Conservation (phyloP, 1,284 basidiomycete species). For the Earliella scabrosa region DNA sequence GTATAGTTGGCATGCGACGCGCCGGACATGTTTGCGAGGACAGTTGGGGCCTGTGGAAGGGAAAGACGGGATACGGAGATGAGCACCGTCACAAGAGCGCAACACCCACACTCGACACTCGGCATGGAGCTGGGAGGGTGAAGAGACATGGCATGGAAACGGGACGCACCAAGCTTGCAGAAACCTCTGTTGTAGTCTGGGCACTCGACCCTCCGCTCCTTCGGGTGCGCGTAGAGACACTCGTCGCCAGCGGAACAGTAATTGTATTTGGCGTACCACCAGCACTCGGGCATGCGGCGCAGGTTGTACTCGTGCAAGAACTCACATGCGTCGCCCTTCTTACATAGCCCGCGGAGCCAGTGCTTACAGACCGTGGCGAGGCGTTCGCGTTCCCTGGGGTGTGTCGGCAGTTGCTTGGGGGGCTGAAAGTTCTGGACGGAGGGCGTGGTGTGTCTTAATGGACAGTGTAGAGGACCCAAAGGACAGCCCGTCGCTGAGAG, state of each 20-base stretch:
- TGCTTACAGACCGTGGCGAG: conserved; percentile 98
- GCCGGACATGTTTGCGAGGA: conserved; percentile 90
- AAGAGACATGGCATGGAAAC: neutral
- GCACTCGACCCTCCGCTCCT: conserved; percentile 91
- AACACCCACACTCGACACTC: neutral
- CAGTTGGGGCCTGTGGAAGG: conserved; percentile 76
- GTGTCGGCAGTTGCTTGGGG: conserved; percentile 77
- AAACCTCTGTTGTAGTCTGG: conserved; percentile 97
- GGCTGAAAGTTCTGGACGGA: conserved; percentile 88
- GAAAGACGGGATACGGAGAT: conserved; percentile 11
- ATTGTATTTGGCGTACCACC: conserved; percentile 98
- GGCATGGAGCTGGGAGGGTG: conserved; percentile 32
- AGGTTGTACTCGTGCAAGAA: conserved; percentile 99
- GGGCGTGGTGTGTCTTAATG: conserved; percentile 87
- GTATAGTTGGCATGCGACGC: conserved; percentile 91
- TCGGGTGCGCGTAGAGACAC: conserved; percentile 98
- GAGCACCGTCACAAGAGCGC: conserved; percentile 2
- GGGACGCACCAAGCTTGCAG: conserved; percentile 80
- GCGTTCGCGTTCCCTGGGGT: conserved; percentile 85
- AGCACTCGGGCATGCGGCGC: conserved; percentile 98
- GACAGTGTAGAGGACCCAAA: conserved; percentile 86
- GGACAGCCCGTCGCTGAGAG: conserved; percentile 86
- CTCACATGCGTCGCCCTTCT: conserved; percentile 98
- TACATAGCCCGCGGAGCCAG: conserved; percentile 97
- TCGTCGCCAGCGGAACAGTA: conserved; percentile 99